Evolutionary conservation across 257 asterid genomes (phyloP), one percentile per base, ranked within the genome.

Genomic region (Anisodus tanguticus): DNA sequence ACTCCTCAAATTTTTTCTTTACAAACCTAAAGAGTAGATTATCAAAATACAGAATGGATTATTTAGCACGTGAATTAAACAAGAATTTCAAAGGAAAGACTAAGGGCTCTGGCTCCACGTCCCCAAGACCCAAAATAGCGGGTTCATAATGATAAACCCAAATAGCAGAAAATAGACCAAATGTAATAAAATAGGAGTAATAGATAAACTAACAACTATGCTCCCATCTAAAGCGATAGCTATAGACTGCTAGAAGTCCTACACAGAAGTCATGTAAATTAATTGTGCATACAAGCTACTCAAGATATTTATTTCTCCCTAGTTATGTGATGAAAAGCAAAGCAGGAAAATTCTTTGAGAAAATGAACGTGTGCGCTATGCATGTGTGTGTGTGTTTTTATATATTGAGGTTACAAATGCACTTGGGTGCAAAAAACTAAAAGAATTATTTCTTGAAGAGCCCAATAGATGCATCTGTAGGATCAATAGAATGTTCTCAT

Each of bases 1-100:
- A 76, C 90, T 97, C 99, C 90, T 97, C 99, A 7, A 97, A 97
- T 88, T 95, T 97, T 91, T 97, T 97, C 92, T 97, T 97, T 86
- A 97, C 98, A 86, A 92, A 95, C 93, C 99, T 95, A 90, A 51
- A 82, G 83, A 59, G 51, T 67, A 51, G 47, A 77, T 82, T 58
- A 77, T 79, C 83, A 67, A 82, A 68, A 79, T 66, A 79, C 4
- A 10, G 55, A 72, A 35, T 15, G 16, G 9, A 22, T 51, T 39
- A 51, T 3, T 67, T 19, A 85, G 88, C 79, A 83, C 22, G 66
- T 70, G 70, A 41, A 67, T 4, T 69, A 47, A 26, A 9, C 37
- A 53, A 43, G 16, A 66, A 58, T 45, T 9, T 77, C 22, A 16
- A 53, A 12, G 47, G 64, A 77, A 77, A 77, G 49, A 76, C 43